Evolutionary conservation across 2,329 filamentous ascomycete genomes (phyloP), one percentile per base, ranked within the genome.

Genomic region (Phialophora chinensis): DNA sequence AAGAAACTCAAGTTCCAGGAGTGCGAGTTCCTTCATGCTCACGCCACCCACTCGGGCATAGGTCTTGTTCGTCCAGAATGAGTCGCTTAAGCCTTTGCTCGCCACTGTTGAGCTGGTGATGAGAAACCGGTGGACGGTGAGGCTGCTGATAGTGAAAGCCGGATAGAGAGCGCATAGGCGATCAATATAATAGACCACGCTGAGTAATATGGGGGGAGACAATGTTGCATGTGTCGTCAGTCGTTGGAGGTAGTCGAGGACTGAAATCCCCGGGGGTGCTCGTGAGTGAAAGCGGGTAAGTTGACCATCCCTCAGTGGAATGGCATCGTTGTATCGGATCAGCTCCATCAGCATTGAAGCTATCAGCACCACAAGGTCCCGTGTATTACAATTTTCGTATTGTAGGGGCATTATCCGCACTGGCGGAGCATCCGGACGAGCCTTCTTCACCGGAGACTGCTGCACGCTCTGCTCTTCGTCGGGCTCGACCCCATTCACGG

Each of bases 171-270:
- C 90, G 79, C 94, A 99, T 25, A 99, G 85, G 35, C 93, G 90
- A 80, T 99, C 95, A 74, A 99, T 98, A 75, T 98, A 99, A 77
- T 96, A 99, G 65, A 99, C 95, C 92, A 99, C 98, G 73, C 93
- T 95, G 42, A 99, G 87, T n/a, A 99, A 85, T 59, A 99, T 90
- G 0, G 95, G 94, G 12, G 95, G 93, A 6, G 92, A 93, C 2
- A 99, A 85, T 0, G 94, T 97, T 29, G 95, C 95, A 77, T 99
- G 95, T 66, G 93, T 92, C 27, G 96, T 95, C 65, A 99, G 84
- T 69, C 95, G 90, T 74, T 95, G 91, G 42, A 99, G 86, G 77
- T 99, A 99, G 77, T 99, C 95, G 68, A 90, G 85, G 35, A 99
- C 94, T 29, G 93, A 97, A 66, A 99, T 99, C 60, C 91, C 93